Percentiles rank a stretch among this genome's conserved stretches.
These are phyloP conservation scores for Domatiomyces globalis DNA, from an alignment of 2,329 filamentous ascomycete species.

Conservation along the genomic window DNA sequence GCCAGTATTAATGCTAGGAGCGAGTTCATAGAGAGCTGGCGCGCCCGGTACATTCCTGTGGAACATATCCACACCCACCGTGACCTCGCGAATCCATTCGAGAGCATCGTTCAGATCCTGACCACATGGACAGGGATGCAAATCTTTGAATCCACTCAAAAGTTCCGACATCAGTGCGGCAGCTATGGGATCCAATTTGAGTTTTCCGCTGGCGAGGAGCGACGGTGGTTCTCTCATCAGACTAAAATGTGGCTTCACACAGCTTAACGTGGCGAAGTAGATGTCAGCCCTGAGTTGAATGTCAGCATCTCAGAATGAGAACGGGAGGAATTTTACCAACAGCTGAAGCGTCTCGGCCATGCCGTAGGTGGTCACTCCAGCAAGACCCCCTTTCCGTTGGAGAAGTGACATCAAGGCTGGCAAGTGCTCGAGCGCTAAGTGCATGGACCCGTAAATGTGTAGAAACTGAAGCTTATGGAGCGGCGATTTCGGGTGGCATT, in stretches of 20 bases:
- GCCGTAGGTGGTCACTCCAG: constrained; percentile 7
- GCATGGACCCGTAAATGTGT: constrained; percentile 12
- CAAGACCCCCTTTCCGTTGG: constrained; percentile 8
- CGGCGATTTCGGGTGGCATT: constrained; percentile 4
- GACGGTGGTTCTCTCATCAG: constrained; percentile 2
- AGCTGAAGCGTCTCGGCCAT: constrained; percentile 13
- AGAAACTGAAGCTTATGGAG: constrained; percentile 7
- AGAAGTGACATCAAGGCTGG: constrained; percentile 8
- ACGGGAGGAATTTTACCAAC: constrained; percentile 3
- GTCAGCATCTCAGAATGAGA: not conserved
- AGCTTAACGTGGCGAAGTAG: constrained; percentile 10
- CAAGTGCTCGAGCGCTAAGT: constrained; percentile 3
- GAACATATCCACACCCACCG: constrained; percentile 6
- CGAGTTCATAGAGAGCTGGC: not conserved
- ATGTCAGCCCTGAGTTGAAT: constrained; percentile 7
- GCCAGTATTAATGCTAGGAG: not conserved
- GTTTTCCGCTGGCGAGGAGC: constrained; percentile 7
- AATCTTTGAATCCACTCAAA: constrained; percentile 9
- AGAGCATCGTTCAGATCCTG: constrained; percentile 3
- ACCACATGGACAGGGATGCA: constrained; percentile 3
- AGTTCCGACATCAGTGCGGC: constrained; percentile 11
- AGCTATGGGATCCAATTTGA: constrained; percentile 5
- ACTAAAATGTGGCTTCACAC: constrained; percentile 4
- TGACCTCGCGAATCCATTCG: constrained; percentile 6
- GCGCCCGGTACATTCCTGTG: not conserved